Evolutionary conservation across 306 rosid genomes (phyloP), one percentile per base, ranked within the genome.

Genomic region (Gastrolobium villosum): DNA sequence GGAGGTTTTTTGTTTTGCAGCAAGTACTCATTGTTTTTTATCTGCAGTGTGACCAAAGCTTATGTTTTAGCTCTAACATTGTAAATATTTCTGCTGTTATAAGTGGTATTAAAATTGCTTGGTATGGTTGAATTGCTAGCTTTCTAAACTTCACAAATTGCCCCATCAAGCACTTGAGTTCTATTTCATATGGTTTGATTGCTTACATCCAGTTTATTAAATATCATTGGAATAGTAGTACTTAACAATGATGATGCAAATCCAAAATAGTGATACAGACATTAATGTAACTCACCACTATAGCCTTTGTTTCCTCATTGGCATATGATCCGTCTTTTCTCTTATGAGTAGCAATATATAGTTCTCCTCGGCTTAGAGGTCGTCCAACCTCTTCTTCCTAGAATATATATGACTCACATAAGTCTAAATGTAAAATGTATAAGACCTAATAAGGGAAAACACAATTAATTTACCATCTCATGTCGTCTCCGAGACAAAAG

Each of bases 141-240:
- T 49, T n/a, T 75, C 43, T 60, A 13, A 73, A 59, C 67, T 59
- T 59, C 56, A 6, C 77, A 48, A 69, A 57, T 59, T 31, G 30
- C 60, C 8, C 31, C 37, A 43, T 49, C 67, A 34, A 3, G 32
- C 31, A 11, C 67, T 32, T 5, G 31, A 61, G 34, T 50, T 70
- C 69, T 53, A 43, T 26, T 32, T 36, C 53, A 2, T 32, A 36
- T 49, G 8, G 20, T 55, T 35, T 37, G 56, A 77, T 30, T 53
- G 44, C 20, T 52, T 61, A 43, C 70, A 46, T 35, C 52, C 64
- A 56, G 56, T 72, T 56, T 46, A 39, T n/a, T n/a, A n/a, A n/a
- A n/a, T n/a, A n/a, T n/a, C n/a, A n/a, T n/a, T n/a, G n/a, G n/a
- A n/a, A n/a, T n/a, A n/a, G n/a, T n/a, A n/a, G n/a, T n/a, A n/a